A percentile compares a stretch with the other conserved stretches of the same genome.
phyloP scores from a whole-genome alignment of 1,284 basidiomycete genomes.

The Trichosporon coremiiforme region DNA sequence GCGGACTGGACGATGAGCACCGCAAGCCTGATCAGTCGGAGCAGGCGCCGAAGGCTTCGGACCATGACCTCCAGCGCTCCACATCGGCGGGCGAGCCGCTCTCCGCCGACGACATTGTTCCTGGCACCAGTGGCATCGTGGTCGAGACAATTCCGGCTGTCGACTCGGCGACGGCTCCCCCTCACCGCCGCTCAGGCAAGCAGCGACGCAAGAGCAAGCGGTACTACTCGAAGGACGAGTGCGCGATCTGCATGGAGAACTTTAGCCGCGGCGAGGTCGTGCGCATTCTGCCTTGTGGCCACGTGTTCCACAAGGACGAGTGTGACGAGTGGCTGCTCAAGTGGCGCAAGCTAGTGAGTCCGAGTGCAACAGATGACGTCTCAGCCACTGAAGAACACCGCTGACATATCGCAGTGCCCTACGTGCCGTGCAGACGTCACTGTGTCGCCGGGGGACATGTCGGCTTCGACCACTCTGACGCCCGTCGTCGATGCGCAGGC shows the following conservation, averaged over 20 bases:
- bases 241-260: conserved; percentile 83
- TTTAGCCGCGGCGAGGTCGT: conserved; percentile 83
- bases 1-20: background rate
- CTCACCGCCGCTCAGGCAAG: conserved; percentile 24
- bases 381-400: background rate
- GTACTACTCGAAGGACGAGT: conserved; percentile 64
- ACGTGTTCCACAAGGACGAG: conserved; percentile 71
- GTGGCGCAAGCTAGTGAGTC: conserved; percentile 82
- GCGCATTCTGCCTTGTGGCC: conserved; percentile 83
- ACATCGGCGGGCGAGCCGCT: background rate
- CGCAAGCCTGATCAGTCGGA: background rate
- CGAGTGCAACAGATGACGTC: conserved; percentile 56
- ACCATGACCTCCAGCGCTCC: background rate
- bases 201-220: conserved; percentile 34
- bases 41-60: background rate
- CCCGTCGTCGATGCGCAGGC: conserved; percentile 29
- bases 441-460: conserved; percentile 58
- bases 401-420: conserved; percentile 66
- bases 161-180: background rate
- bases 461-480: conserved; percentile 30
- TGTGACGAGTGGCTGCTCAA: conserved; percentile 87
- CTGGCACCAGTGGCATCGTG: conserved; percentile 11
- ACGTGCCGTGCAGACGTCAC: conserved; percentile 87
- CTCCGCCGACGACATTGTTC: background rate
- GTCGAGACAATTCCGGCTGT: conserved; percentile 8